Evolutionary conservation across 306 rosid genomes (phyloP), one percentile per base, ranked within the genome.

Genomic region (Trifolium dubium): DNA sequence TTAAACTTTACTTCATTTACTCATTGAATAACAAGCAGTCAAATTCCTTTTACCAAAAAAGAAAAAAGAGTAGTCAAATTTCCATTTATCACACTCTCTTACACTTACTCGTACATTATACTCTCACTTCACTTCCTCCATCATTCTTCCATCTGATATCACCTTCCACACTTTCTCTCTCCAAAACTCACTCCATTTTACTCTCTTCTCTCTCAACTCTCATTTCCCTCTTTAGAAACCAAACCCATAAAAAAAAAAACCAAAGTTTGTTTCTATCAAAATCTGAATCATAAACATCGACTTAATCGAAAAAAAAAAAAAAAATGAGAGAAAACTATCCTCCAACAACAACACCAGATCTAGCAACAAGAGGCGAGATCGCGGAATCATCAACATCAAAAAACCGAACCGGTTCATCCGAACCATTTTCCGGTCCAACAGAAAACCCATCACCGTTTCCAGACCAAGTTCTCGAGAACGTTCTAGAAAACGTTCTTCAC

Each of bases 401-500:
- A 50, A 56, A 86, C 79, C 88, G 92, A 13, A 84, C 85, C 76
- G 86, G 79, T 0, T 55, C 77, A 0, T 50, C 79, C 10, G 85
- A 82, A 35, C 59, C 80, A 6, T 44, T 58, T 13, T 59, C 86
- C 39, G 86, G 86, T 19, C 60, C 81, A 32, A 56, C 72, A 37
- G 84, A 76, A 71, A 53, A 76, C 12, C 92, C 81, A 58, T 49
- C 81, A 0, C 86, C 89, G 0, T 79, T 78, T 71, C 86, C 86
- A 54, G 98, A 88, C 88, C 92, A 92, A 49, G 92, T 88, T 10
- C 90, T 92, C 5, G 96, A 90, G 85, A 92, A 92, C 84, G 98
- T 92, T 2, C 89, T 92, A 2, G 98, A 92, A 29, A 92, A 86
- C 94, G 98, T 92, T n/a, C 94, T 92, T 55, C 90, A 88, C 86